Base-by-base conservation (phyloP, 176 grass and related monocot species). In the Avena eriantha region DNA sequence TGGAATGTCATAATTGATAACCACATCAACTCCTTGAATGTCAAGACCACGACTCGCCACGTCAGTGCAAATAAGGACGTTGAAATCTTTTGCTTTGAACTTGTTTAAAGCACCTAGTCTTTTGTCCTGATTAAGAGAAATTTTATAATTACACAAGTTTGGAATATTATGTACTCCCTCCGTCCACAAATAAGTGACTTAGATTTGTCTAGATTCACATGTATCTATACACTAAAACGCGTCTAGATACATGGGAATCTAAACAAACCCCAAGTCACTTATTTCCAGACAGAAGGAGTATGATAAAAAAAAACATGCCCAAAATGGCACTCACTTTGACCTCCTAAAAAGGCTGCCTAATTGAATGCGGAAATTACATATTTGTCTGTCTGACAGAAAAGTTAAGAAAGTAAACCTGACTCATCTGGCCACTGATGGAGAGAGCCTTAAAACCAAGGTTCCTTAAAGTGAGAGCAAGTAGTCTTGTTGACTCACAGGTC, bases 1-100 rank as follows among this genome's bases (percentile, higher is more conserved):
- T 50, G 97, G 94, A 81, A 98, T 94, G 64, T 98, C 92, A 84
- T 98, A 96, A 85, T 98, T 98, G 39, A 94, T 94, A 76, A 98
- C 92, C 68, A 96, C 36, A 83, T 96, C 87, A 68, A 98, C 97
- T 69, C 93, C 93, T 88, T 95, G 90, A 78, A 96, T 96, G 78
- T 98, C 97, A 90, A 98, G 94, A 59, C 94, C 97, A 82, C 94
- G 90, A 21, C 97, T 98, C n/a, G 97, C 93, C 69, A 98, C 93
- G 54, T 98, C 90, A 19, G 93, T 98, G 84, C 96, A 94, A 82
- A 98, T 80, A 81, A 98, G 88, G 5, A 98, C 80, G 73, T 93
- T 98, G 78, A 94, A 96, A 45, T 96, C 88, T 81, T 91, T 91
- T 7, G 94, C 87, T 78, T 94, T 93, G 81, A 96, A 98, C 55